A percentile compares a stretch with the other conserved stretches of the same genome.
phyloP scores from a whole-genome alignment of 495 filamentous ascomycete genomes.

The Opeltia flavorubescens region DNA sequence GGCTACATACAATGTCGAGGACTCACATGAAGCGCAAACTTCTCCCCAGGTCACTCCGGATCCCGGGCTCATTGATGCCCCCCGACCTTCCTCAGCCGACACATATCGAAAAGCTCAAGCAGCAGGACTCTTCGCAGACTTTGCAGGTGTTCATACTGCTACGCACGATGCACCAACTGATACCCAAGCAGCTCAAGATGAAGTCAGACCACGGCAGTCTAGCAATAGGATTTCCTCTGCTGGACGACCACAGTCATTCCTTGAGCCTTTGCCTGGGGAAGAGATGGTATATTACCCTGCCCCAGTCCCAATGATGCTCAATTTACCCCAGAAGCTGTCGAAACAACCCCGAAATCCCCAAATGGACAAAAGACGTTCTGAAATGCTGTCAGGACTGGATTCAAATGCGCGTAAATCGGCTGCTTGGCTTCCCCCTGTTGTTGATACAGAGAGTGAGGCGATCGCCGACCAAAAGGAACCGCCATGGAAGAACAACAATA shows the following conservation, averaged over 20 bases:
- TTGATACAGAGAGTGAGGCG: constrained; percentile 11
- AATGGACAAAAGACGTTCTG: constrained; percentile 55
- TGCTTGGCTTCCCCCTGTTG: constrained; percentile 21
- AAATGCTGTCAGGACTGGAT: constrained; percentile 38
- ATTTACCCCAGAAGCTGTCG: constrained; percentile 77
- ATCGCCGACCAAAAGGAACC: neutral
- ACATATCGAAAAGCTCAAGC: constrained; percentile 57
- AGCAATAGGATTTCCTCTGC: constrained; percentile 5
- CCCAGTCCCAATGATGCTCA: constrained; percentile 84
- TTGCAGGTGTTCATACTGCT: constrained; percentile 83
- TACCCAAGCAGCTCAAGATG: constrained; percentile 22
- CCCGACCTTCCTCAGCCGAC: constrained; percentile 27
- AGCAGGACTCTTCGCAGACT: constrained; percentile 64
- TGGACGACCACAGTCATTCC: constrained; percentile 24
- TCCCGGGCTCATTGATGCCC: neutral
- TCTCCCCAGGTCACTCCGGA: neutral
- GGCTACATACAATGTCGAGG: constrained; percentile 4
- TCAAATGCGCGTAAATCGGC: constrained; percentile 33
- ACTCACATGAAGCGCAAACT: constrained; percentile 4
- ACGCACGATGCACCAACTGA: constrained; percentile 20
- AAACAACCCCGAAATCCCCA: constrained; percentile 47
- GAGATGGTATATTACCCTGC: constrained; percentile 92
- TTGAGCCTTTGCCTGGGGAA: constrained; percentile 50
- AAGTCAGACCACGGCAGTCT: constrained; percentile 6
- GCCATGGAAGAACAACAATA: constrained; percentile 11